Conservation (phyloP, 164 flowering plant species). For the Stephania japonica region DNA sequence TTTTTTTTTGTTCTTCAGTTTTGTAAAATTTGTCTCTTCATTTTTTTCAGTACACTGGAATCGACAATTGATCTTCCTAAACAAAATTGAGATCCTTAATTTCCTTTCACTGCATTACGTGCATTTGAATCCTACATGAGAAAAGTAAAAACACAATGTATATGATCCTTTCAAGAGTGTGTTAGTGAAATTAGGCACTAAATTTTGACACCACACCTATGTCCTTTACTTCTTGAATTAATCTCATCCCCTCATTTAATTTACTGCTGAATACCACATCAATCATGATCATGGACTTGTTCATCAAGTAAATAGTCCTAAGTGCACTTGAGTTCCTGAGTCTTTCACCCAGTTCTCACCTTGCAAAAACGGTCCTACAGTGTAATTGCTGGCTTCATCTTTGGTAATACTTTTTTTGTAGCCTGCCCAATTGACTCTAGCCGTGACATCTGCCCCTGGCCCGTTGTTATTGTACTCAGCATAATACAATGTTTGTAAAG, state of each 20-base stretch:
- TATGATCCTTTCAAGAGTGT: neutral
- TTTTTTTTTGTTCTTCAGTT: too few species aligned
- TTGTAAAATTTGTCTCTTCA: neutral
- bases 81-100: constrained; percentile 1
- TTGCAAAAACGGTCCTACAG: constrained; percentile 21
- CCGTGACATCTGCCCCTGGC: constrained; percentile 15
- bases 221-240: too few species aligned
- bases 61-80: neutral
- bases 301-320: constrained; percentile 13
- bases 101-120: neutral
- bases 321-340: constrained; percentile 17
- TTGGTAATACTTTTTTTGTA: constrained; percentile 15
- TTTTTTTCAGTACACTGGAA: neutral
- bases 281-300: too few species aligned
- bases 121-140: neutral
- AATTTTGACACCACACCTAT: neutral
- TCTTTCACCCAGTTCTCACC: constrained; percentile 15
- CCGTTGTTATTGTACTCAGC: constrained; percentile 23
- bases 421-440: constrained; percentile 26
- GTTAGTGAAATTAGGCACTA: neutral
- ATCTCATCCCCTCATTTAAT: too few species aligned
- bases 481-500: constrained; percentile 22
- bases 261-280: too few species aligned
- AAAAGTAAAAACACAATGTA: neutral
- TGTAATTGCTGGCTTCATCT: constrained; percentile 15